phyloP scores from a whole-genome alignment of 2,329 filamentous ascomycete species.

The Orbilia javanica region DNA sequence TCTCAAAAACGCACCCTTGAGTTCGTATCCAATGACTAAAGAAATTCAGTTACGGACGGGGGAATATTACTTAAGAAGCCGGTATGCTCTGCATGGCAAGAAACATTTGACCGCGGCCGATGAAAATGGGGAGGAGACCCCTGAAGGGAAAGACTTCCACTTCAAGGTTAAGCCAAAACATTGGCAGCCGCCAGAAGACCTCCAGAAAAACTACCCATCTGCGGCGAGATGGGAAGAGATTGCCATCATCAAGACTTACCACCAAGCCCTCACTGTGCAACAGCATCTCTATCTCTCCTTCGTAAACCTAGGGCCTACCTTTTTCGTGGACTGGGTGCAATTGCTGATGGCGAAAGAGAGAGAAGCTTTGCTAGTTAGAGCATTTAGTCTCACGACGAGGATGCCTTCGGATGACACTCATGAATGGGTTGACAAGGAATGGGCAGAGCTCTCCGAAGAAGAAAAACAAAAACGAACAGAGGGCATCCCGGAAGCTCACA shows the following conservation, averaged over 20 bases:
- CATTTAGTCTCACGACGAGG: conserved; percentile 36
- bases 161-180: conserved; percentile 38
- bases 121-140: not conserved
- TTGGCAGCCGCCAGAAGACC: conserved; percentile 34
- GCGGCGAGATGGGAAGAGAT: conserved; percentile 51
- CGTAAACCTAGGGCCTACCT: conserved; percentile 35
- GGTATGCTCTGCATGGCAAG: not conserved
- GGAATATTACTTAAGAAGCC: conserved; percentile 3
- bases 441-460: conserved; percentile 33
- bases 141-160: conserved; percentile 39
- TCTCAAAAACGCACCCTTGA: conserved; percentile 26
- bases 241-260: conserved; percentile 47
- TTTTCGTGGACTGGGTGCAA: conserved; percentile 38
- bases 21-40: conserved; percentile 34
- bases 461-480: conserved; percentile 13
- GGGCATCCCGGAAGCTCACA: not conserved
- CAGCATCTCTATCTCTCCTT: conserved; percentile 52
- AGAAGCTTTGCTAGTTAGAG: conserved; percentile 38
- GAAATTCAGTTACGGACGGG: conserved; percentile 43
- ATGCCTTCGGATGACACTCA: conserved; percentile 45
- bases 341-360: conserved; percentile 47
- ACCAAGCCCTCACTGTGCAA: conserved; percentile 46
- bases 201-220: conserved; percentile 49
- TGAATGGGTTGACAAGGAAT: conserved; percentile 50
- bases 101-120: not conserved